Evolutionary conservation across 1,284 basidiomycete species (phyloP), one percentile per base, ranked within the genome.

Genomic region (Tremellales sp.): DNA sequence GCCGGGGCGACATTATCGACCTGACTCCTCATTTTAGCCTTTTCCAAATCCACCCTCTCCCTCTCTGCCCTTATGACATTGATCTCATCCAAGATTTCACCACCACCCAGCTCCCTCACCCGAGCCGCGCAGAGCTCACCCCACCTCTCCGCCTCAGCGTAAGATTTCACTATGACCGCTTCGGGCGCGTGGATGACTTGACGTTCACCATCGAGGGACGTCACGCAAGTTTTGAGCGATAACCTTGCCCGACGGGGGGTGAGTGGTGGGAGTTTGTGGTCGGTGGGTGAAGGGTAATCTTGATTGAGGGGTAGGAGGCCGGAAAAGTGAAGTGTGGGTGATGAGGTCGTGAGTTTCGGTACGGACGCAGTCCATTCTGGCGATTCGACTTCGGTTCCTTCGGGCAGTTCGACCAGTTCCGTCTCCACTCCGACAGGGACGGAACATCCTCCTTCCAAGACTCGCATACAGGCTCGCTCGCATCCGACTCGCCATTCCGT

Each of bases 401-500:
- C 51, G 3, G 40, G 47, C 19, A 71, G 44, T 52, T 72, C 58
- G 43, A 58, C 49, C 17, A 73, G 52, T 46, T 68, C 70, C 41
- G 83, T 85, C 51, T 81, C 78, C 26, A 90, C 85, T 15, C 94
- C 93, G n/a, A 97, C 92, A 0, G 94, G 96, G 1, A 98, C 91
- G 52, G 88, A 93, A 73, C 96, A 98, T 24, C 93, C 96, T 11
- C 96, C 96, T 72, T 98, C 94, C 46, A 98, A 79, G 31, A 87
- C 84, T 31, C 85, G 80, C 56, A 98, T 78, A 70, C 89, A 85
- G 1, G 86, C 87, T 11, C 94, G 82, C 74, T 99, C 96, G 6
- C 89, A 89, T 19, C 79, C 76, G 62, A 86, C 88, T 47, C 68
- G 75, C 83, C 84, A 87, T 51, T 84, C 80, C 0, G 89, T 90